Conservation (phyloP, 768 basidiomycete genomes). For the Clitopilus passeckerianus region DNA sequence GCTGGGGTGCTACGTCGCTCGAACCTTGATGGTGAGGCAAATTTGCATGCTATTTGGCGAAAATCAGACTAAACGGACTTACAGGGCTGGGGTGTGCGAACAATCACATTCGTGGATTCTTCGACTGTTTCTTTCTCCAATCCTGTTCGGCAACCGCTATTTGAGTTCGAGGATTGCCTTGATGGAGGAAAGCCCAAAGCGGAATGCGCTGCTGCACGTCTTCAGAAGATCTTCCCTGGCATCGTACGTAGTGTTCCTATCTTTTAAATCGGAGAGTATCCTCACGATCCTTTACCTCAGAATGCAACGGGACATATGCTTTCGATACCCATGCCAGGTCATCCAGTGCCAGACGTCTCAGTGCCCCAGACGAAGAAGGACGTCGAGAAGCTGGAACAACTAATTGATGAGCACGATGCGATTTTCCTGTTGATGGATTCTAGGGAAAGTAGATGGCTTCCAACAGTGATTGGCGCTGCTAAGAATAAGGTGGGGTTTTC, state of each 20-base stretch:
- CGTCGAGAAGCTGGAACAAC: slow-evolving; percentile 64
- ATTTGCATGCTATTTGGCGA: too few relatives aligned
- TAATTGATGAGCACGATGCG: slow-evolving; percentile 84
- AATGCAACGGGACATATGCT: slow-evolving; percentile 76
- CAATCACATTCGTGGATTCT: slow-evolving; percentile 90
- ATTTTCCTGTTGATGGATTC: slow-evolving; percentile 97
- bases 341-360: slow-evolving; percentile 62
- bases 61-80: background rate
- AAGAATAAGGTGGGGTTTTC: slow-evolving; percentile 64
- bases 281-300: slow-evolving; percentile 31
- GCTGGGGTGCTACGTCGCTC: slow-evolving; percentile 92
- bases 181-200: slow-evolving; percentile 94
- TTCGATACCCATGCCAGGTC: slow-evolving; percentile 96
- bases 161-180: slow-evolving; percentile 91
- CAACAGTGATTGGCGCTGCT: slow-evolving; percentile 79
- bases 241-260: slow-evolving; percentile 51
- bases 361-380: slow-evolving; percentile 60
- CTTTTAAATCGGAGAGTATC: background rate
- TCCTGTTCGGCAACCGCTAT: slow-evolving; percentile 94
- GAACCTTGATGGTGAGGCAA: slow-evolving; percentile 76
- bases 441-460: slow-evolving; percentile 95
- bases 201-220: slow-evolving; percentile 75
- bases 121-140: slow-evolving; percentile 93
- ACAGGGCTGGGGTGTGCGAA: slow-evolving; percentile 94
- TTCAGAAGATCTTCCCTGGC: slow-evolving; percentile 90